These are phyloP conservation scores for Xylaria sp. DNA, from an alignment of 2,329 filamentous ascomycete species.

Conservation along the genomic window DNA sequence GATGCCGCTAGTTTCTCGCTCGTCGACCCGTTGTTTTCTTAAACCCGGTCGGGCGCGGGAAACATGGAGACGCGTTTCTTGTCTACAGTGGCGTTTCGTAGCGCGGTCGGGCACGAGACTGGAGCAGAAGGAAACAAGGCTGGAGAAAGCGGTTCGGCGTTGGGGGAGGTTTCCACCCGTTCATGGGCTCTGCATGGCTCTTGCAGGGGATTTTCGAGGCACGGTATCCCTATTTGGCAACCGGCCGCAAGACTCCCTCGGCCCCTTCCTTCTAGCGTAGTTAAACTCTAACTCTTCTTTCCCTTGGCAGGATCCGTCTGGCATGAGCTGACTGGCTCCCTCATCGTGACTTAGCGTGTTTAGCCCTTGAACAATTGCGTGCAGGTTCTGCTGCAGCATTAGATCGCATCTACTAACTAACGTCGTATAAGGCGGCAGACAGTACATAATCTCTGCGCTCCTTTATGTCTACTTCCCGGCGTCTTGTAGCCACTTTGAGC, in stretches of 20 bases:
- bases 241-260: slow-evolving; percentile 17
- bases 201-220: slow-evolving; percentile 13
- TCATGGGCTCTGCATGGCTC: slow-evolving; percentile 2
- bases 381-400: slow-evolving; percentile 19
- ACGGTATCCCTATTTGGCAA: slow-evolving; percentile 23
- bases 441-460: slow-evolving; percentile 3
- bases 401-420: not conserved
- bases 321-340: slow-evolving; percentile 10
- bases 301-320: slow-evolving; percentile 4
- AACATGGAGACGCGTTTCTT: slow-evolving; percentile 8
- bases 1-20: slow-evolving; percentile 1
- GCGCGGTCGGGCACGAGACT: slow-evolving; percentile 35
- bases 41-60: not conserved
- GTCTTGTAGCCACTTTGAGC: slow-evolving; percentile 12
- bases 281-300: not conserved
- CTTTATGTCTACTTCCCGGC: slow-evolving; percentile 16
- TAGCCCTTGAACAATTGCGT: slow-evolving; percentile 21
- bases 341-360: slow-evolving; percentile 10
- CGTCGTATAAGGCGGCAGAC: not conserved
- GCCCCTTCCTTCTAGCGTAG: slow-evolving; percentile 24
- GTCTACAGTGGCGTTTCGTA: slow-evolving; percentile 25
- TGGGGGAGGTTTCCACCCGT: slow-evolving; percentile 24
- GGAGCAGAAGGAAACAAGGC: not conserved
- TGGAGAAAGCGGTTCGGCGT: slow-evolving; percentile 4
- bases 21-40: slow-evolving; percentile 2